Base-by-base conservation (phyloP, 2,329 filamentous ascomycete species). In the Trichoderma aggressivum region DNA sequence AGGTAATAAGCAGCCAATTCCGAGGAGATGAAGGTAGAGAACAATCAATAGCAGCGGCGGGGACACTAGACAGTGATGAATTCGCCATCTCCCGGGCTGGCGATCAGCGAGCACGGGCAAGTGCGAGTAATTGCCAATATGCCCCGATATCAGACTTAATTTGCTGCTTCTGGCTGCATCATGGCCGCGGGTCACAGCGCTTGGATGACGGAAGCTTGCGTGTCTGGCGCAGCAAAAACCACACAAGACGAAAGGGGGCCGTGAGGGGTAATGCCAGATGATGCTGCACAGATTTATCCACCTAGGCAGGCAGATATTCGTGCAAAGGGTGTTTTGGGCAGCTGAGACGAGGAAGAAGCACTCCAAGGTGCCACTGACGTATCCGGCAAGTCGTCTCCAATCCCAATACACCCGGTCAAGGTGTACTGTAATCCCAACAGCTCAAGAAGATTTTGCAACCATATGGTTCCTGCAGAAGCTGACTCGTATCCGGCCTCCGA, bases 21-120 rank as follows among this genome's bases (percentile, higher is more conserved):
- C 26, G 64, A 30, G 32, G 10, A 47, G 55, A 50, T 50, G 26
- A 32, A 59, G 53, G 36, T 28, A 67, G 53, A 50, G 65, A 69
- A 69, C 55, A 61, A 69, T 50, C 65, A 69, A 69, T 69, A 69
- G 56, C 56, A 21, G 56, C 56, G 65, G 65, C 56, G 65, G 56
- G 39, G 55, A 60, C 65, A 61, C 39, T 69, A 53, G 55, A 24
- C 64, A 21, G 24, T 47, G 18, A 36, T 30, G 14, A 30, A 30
- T 60, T 50, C 18, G 24, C 32, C 43, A 12, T 53, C 39, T 69
- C n/a, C 65, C 16, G 8, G 12, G 26, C 18, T 14, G 21, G 56
- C 30, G 65, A 60, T 69, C 56, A 50, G 65, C 16, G 56, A 58
- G 65, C 65, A 69, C 56, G 56, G 65, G 55, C 39, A 21, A 47